Conservation (phyloP, 352 stramenopile species). For the Blastocystis sp. region DNA sequence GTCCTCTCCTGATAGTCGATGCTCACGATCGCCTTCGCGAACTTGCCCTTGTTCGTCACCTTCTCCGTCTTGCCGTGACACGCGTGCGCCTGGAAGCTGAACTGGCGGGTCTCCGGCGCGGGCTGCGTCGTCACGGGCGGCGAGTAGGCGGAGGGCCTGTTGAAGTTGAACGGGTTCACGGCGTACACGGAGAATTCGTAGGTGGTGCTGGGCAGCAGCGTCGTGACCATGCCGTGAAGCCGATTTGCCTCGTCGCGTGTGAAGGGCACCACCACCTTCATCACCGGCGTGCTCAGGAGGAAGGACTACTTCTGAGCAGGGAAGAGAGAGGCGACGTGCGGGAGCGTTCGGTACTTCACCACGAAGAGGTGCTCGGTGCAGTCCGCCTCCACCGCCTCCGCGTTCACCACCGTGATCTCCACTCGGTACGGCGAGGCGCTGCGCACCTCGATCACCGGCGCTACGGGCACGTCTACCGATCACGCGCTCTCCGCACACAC, state of each 20-base stretch:
- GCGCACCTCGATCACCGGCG: background rate
- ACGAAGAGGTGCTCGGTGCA: slow-evolving; percentile 28
- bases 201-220: slow-evolving; percentile 32
- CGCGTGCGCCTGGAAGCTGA: slow-evolving; percentile 7
- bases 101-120: background rate
- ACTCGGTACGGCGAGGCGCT: background rate
- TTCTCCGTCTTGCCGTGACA: slow-evolving; percentile 10
- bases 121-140: slow-evolving; percentile 3
- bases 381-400: background rate
- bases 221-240: slow-evolving; percentile 6
- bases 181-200: slow-evolving; percentile 53
- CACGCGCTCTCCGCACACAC: background rate
- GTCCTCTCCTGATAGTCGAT: slow-evolving; percentile 28
- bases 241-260: background rate
- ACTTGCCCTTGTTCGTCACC: slow-evolving; percentile 36
- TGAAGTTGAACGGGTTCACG: slow-evolving; percentile 44
- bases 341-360: slow-evolving; percentile 27
- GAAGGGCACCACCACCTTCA: slow-evolving; percentile 34
- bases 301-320: background rate
- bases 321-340: background rate
- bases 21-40: background rate
- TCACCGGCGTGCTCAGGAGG: background rate
- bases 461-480: background rate
- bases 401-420: slow-evolving; percentile 10
- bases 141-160: slow-evolving; percentile 34